Evolutionary conservation across 192 early-diverging fungal genomes (phyloP).

Genomic region (Entomortierella beljakovae): DNA sequence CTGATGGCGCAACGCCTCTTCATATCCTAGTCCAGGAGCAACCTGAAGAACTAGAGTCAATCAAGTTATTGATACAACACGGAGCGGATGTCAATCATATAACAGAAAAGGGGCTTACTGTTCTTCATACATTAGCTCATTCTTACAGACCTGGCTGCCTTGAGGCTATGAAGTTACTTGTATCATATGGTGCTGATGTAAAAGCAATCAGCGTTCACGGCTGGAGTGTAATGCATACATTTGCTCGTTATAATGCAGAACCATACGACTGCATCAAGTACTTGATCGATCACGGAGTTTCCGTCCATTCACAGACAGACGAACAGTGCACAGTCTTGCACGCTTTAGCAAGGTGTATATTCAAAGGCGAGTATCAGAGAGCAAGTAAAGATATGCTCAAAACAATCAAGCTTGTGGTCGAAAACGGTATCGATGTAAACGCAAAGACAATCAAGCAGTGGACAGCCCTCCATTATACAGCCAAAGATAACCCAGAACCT

Average conservation of each 20-base stretch:
- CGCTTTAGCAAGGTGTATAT: constrained; percentile 61
- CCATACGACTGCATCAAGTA: constrained; percentile 56
- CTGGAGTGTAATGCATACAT: constrained; percentile 65
- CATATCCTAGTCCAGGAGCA: constrained; percentile 53
- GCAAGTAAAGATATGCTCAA: constrained; percentile 49
- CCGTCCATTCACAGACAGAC: constrained; percentile 68
- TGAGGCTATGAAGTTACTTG: constrained; percentile 63
- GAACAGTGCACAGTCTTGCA: constrained; percentile 77
- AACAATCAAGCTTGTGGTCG: constrained; percentile 60
- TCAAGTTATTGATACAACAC: constrained; percentile 58
- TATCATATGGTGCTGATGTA: constrained; percentile 70
- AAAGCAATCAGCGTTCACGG: constrained; percentile 73
- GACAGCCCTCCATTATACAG: constrained; percentile 57
- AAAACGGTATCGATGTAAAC: constrained; percentile 68
- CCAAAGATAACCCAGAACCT: constrained; percentile 62
- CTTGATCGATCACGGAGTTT: constrained; percentile 65
- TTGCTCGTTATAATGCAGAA: constrained; percentile 60
- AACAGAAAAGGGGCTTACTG: constrained; percentile 44
- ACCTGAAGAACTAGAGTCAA: constrained; percentile 44
- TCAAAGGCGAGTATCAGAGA: constrained; percentile 48
- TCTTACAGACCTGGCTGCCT: constrained; percentile 66
- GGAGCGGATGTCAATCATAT: constrained; percentile 67
- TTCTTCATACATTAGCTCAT: constrained; percentile 50
- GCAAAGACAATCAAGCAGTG: constrained; percentile 60
- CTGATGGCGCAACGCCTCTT: constrained; percentile 39